Evolutionary conservation across 306 rosid genomes (phyloP).

Genomic region (Malus asiatica): DNA sequence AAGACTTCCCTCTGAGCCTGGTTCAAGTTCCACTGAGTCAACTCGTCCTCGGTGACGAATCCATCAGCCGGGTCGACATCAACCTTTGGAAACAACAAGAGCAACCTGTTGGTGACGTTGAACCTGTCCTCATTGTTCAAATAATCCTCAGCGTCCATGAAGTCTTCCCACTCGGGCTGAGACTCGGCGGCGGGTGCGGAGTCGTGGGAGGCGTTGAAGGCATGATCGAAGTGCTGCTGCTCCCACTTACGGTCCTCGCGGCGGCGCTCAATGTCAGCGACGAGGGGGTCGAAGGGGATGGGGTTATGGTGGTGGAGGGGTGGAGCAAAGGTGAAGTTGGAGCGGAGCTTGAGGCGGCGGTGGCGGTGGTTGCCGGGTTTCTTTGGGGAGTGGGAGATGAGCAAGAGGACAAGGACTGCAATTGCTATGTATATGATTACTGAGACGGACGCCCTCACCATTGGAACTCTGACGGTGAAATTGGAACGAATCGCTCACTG

Average conservation of each 20-base stretch:
- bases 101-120: constrained; percentile 60
- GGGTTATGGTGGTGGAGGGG: constrained; percentile 30
- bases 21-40: constrained; percentile 74
- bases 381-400: constrained; percentile 57
- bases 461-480: constrained; percentile 1
- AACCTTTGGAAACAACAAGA: constrained; percentile 68
- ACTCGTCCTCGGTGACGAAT: constrained; percentile 48
- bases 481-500: too few species aligned
- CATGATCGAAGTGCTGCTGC: constrained; percentile 48
- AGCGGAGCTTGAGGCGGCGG: constrained; percentile 84
- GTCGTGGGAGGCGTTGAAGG: constrained; percentile 17
- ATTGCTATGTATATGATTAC: constrained; percentile 44
- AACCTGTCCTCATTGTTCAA: constrained; percentile 77
- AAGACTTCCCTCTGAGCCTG: constrained; percentile 64
- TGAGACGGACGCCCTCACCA: constrained; percentile 58
- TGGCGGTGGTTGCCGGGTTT: constrained; percentile 42
- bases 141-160: constrained; percentile 80
- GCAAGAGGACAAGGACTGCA: constrained; percentile 42
- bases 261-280: constrained; percentile 82
- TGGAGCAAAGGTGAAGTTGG: constrained; percentile 57
- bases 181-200: constrained; percentile 71
- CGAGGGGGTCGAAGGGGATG: constrained; percentile 75
- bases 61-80: constrained; percentile 63
- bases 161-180: constrained; percentile 90
- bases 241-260: constrained; percentile 92